A percentile compares a stretch with the other conserved stretches of the same genome.
These are phyloP conservation scores for Sinapis alba DNA, from an alignment of 441 rosid species.

Conservation along the genomic window DNA sequence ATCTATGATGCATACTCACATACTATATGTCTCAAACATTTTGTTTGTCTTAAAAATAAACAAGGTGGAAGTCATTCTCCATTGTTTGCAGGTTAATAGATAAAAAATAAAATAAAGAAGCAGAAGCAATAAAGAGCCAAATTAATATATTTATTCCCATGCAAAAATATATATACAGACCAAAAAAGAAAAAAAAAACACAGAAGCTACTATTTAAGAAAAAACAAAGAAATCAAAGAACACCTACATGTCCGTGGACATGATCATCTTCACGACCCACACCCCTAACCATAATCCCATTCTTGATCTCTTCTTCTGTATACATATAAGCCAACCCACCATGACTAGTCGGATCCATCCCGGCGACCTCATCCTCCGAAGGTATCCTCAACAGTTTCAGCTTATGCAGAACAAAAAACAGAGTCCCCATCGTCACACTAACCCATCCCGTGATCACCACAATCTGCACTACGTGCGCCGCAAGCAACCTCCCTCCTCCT, in stretches of 20 bases:
- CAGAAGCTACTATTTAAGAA: not conserved
- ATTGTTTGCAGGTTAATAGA: no score
- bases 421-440: slow-evolving; percentile 44
- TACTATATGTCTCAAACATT: no score
- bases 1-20: not conserved
- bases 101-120: not conserved
- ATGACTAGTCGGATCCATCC: slow-evolving; percentile 69
- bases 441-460: slow-evolving; percentile 57
- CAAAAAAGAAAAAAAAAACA: not conserved
- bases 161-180: slow-evolving; percentile 13
- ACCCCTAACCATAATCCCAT: slow-evolving; percentile 24
- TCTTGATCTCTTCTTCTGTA: slow-evolving; percentile 41
- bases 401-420: slow-evolving; percentile 50
- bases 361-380: slow-evolving; percentile 59
- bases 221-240: slow-evolving; percentile 4
- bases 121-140: not conserved
- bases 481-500: slow-evolving; percentile 56
- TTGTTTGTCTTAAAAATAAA: no score
- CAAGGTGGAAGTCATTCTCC: no score
- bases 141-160: slow-evolving; percentile 5
- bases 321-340: slow-evolving; percentile 64
- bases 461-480: slow-evolving; percentile 60
- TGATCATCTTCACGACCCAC: slow-evolving; percentile 7
- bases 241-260: not conserved
- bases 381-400: slow-evolving; percentile 57